Base-by-base conservation (phyloP, 129 eudicot species). In the Tagetes patula region DNA sequence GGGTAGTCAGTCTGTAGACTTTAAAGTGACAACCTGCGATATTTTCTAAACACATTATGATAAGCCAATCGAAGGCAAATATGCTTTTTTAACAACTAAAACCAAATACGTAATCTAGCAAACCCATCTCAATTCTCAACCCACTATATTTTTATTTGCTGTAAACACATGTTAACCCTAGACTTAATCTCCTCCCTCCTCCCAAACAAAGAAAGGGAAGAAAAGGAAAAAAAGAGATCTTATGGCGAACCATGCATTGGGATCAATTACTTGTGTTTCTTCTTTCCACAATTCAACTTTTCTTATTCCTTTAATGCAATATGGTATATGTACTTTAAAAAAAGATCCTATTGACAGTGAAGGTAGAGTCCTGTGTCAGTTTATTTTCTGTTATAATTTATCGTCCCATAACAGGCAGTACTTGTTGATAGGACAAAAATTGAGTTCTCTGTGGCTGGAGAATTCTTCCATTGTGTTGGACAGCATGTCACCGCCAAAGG, bases 391-490 rank as follows among this genome's bases (percentile, higher is more conserved):
- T 69, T 27, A n/a, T 52, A 8, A 49, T 64, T 10, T 33, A 34
- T 34, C 32, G 33, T 71, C 30, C 54, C 42, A 40, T 67, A 40
- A 79, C 34, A 6, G 64, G 4, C 37, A 2, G 52, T 49, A 7
- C 36, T 63, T 75, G 58, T 78, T 83, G 56, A 27, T 73, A 92
- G 96, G 87, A 85, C 72, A 13, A 92, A 85, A 77, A 66, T 89
- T 58, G 94, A 89, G 27, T 92, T 89, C 84, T 76, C 83, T 64
- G 84, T 75, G 49, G 91, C 84, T 52, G 91, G 98, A 65, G 96
- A 92, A 81, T 67, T 36, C 55, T 92, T 92, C 71, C 71, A 73
- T 64, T 92, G 96, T 82, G 78, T 79, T 37, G 98, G 98, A 55
- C 87, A 85, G 67, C 85, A 52, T 37, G 94, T 89, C 47, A 85